A percentile compares a stretch with the other conserved stretches of the same genome.
phyloP scores from a whole-genome alignment of 495 filamentous ascomycete species.

The Aspergillus steynii region DNA sequence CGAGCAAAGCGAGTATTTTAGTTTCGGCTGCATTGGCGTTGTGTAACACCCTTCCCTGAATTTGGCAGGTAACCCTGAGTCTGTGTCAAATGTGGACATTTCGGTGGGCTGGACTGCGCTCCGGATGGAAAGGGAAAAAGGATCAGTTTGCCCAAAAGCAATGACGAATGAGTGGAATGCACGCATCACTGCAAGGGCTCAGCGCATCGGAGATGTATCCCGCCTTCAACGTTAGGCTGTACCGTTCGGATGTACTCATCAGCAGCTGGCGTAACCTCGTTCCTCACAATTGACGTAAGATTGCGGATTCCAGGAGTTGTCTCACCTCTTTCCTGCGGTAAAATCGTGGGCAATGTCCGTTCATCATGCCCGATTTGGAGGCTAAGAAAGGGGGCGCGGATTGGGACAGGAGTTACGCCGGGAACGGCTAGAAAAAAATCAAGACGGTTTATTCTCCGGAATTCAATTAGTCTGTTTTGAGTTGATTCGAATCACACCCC shows the following conservation, averaged over 20 bases:
- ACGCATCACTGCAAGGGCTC: not conserved
- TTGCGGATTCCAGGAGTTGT: slow-evolving; percentile 5
- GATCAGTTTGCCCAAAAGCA: not conserved
- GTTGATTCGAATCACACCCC: slow-evolving; percentile 1
- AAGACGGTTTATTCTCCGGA: not conserved
- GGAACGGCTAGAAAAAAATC: slow-evolving; percentile 4
- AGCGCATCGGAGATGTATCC: not conserved
- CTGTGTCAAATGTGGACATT: too few relatives aligned
- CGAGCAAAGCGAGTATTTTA: not conserved
- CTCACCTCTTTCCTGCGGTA: slow-evolving; percentile 7
- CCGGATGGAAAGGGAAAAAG: not conserved
- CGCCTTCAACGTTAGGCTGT: not conserved
- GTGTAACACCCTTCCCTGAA: not conserved
- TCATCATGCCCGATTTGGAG: slow-evolving; percentile 2
- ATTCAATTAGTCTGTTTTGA: slow-evolving; percentile 10
- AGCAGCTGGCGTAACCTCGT: slow-evolving; percentile 19
- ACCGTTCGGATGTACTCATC: slow-evolving; percentile 12
- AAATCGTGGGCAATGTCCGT: not conserved
- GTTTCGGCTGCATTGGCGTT: not conserved
- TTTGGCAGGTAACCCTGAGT: not conserved
- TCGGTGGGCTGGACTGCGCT: not conserved
- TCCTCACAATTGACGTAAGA: slow-evolving; percentile 13
- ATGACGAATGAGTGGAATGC: not conserved
- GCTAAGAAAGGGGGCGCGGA: slow-evolving; percentile 8
- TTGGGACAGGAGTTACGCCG: not conserved